Evolutionary conservation across 2,329 filamentous ascomycete genomes (phyloP).

Genomic region (Rhexocercosporidium sp.): DNA sequence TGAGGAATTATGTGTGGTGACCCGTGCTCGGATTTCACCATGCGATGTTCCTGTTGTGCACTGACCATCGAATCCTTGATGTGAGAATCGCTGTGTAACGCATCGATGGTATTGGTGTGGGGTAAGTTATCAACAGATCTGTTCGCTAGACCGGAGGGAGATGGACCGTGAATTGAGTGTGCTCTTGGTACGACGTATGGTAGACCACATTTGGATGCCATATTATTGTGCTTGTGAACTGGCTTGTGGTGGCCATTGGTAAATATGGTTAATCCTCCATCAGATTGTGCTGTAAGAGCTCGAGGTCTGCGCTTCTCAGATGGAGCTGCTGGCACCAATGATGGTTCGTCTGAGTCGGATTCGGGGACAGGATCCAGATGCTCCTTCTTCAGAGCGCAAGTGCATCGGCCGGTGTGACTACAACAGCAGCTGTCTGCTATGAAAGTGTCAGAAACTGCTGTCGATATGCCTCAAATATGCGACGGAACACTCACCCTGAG

Average conservation of each 20-base stretch:
- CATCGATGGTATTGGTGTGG: conserved; percentile 48
- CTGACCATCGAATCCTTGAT: conserved; percentile 46
- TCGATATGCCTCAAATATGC: conserved; percentile 31
- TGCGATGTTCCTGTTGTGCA: conserved; percentile 50
- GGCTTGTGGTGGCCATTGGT: conserved; percentile 69
- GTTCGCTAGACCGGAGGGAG: conserved; percentile 53
- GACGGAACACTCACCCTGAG: conserved; percentile 44
- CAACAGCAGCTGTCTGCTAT: conserved; percentile 69
- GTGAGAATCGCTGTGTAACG: conserved; percentile 43
- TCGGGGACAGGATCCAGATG: conserved; percentile 67
- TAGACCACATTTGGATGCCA: conserved; percentile 62
- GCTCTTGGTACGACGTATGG: conserved; percentile 66
- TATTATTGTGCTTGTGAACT: conserved; percentile 63
- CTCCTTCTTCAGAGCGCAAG: conserved; percentile 69
- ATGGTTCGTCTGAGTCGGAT: conserved; percentile 61
- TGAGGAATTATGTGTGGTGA: conserved; percentile 60
- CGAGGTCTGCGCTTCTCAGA: conserved; percentile 54
- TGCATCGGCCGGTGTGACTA: conserved; percentile 71
- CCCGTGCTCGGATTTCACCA: conserved; percentile 64
- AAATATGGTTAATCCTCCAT: conserved; percentile 62
- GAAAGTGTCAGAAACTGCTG: conserved; percentile 41
- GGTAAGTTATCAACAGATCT: conserved; percentile 52
- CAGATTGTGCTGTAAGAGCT: conserved; percentile 67
- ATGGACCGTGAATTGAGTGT: conserved; percentile 59
- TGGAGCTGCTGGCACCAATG: conserved; percentile 48